Evolutionary conservation across 176 grass and related monocot genomes (phyloP), one percentile per base, ranked within the genome.

Genomic region (Avena sativa): DNA sequence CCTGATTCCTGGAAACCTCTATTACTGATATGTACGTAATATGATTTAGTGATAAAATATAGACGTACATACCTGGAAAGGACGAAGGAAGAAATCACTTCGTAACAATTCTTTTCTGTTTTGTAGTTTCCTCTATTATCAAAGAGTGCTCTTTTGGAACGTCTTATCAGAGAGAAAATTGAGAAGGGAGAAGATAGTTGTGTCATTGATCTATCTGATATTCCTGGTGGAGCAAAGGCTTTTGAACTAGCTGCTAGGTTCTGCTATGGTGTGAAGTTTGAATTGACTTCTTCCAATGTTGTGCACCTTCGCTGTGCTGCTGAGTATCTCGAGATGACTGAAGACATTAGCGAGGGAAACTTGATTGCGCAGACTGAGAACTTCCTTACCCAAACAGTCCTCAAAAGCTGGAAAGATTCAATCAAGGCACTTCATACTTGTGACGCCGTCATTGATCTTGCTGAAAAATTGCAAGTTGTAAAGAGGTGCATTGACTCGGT

Each of bases 111-210:
- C 44, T 14, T 78, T 38, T 64, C 48, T 26, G 14, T 79, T 50
- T 78, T 93, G 69, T 81, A 98, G 95, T 98, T 98, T 83, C 95
- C 95, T 91, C 86, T 98, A 30, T 88, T 98, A 83, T 98, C 93
- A 12, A 98, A 95, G 80, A 93, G 89, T 89, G 95, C 91, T n/a
- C 87, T 98, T 78, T 49, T 98, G 79, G 91, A 98, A 88, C 91
- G 62, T 71, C 17, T 72, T 76, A 95, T 98, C 34, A 74, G 86
- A 79, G 89, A 98, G 59, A 98, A 85, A 86, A 87, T 82, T 36
- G 88, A 97, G 68, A 91, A 84, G 66, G 93, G 85, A 38, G 85
- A 95, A 70, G 78, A 87, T 46, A 79, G 58, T 26, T 92, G 81
- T 79, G 46, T 77, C 55, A 77, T 90, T 72, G 80, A 93, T 73